These are phyloP conservation scores for Deinandra increscens DNA, from an alignment of 129 eudicot species.

Conservation along the genomic window DNA sequence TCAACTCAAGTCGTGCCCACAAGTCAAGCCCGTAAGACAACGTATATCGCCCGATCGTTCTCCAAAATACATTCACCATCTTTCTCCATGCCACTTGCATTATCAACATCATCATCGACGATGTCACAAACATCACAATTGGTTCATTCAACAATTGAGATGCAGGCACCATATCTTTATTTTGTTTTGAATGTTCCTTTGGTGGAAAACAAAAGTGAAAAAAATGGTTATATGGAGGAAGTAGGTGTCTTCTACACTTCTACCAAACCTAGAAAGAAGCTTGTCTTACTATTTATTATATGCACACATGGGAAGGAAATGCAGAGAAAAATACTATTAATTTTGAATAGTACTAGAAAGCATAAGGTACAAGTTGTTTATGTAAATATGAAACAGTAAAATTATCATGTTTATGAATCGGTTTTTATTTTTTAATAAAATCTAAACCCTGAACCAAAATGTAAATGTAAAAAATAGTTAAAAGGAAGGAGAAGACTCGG, in stretches of 20 bases:
- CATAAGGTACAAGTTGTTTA: no score
- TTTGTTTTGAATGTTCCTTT: neutral
- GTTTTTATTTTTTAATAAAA: no score
- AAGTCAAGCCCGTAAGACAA: slow-evolving; percentile 24
- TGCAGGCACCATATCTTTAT: slow-evolving; percentile 1
- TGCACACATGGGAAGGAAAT: no score
- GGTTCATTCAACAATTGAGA: slow-evolving; percentile 12
- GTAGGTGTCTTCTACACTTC: slow-evolving; percentile 2
- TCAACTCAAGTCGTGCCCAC: slow-evolving; percentile 31
- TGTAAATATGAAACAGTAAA: no score
- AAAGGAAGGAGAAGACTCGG: no score
- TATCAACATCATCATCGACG: slow-evolving; percentile 27
- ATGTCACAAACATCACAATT: slow-evolving; percentile 18
- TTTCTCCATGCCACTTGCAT: slow-evolving; percentile 3
- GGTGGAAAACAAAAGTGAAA: neutral
- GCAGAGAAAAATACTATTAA: no score
- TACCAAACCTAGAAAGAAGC: neutral
- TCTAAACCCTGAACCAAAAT: no score
- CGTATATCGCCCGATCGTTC: slow-evolving; percentile 1
- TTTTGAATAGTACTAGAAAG: no score
- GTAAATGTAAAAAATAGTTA: no score
- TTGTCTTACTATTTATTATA: no score
- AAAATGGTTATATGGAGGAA: neutral
- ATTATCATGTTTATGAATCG: no score
- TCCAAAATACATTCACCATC: slow-evolving; percentile 7